phyloP scores from a whole-genome alignment of 1,284 basidiomycete genomes.

The Cryptococcus hybrid region DNA sequence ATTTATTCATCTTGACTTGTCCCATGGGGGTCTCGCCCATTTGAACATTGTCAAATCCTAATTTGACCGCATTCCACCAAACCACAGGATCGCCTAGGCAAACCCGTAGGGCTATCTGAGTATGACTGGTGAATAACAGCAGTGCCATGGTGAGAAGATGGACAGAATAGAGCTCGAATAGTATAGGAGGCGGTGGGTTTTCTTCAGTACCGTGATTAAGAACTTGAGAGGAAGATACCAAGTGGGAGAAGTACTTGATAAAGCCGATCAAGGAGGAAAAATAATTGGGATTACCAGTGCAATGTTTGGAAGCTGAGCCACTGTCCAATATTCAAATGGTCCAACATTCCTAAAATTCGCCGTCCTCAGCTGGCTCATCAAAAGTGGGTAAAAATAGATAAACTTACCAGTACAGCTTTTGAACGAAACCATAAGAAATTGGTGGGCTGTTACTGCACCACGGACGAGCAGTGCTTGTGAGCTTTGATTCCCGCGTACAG shows the following conservation, averaged over 20 bases:
- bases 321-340: conserved; percentile 81
- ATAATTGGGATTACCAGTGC: conserved; percentile 72
- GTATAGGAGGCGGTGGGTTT: background rate
- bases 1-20: conserved; percentile 3
- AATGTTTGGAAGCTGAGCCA: conserved; percentile 83
- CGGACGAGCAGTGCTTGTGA: conserved; percentile 26
- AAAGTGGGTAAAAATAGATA: background rate
- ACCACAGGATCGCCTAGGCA: conserved; percentile 73
- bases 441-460: conserved; percentile 71
- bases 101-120: conserved; percentile 83
- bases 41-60: conserved; percentile 51
- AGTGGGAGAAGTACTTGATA: too few relatives aligned
- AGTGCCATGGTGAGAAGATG: conserved; percentile 61
- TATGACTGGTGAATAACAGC: conserved; percentile 78
- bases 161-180: conserved; percentile 49
- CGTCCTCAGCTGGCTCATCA: background rate
- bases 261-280: conserved; percentile 46
- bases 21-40: conserved; percentile 45
- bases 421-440: conserved; percentile 78
- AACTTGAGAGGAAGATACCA: too few relatives aligned
- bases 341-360: conserved; percentile 63
- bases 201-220: background rate
- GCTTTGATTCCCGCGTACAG: conserved; percentile 53
- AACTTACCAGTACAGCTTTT: conserved; percentile 73
- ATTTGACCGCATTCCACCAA: conserved; percentile 77